Percentiles rank a stretch among this genome's conserved stretches.
Conservation (phyloP, 116 monocot species). For the Iris pallida region DNA sequence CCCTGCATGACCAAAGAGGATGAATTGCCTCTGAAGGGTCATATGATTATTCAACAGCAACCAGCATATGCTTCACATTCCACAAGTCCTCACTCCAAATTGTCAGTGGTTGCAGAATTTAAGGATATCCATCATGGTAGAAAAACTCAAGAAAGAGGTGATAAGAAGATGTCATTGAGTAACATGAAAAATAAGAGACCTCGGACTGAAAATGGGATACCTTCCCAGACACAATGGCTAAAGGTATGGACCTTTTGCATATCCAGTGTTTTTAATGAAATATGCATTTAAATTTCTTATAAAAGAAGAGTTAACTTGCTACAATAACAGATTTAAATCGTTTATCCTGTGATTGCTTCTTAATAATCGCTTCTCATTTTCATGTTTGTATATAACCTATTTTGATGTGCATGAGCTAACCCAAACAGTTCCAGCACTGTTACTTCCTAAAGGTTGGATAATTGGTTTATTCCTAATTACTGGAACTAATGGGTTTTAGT, state of each 20-base stretch:
- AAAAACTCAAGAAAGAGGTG: constrained; percentile 6
- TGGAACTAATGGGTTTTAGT: no score
- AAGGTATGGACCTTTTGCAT: constrained; percentile 19
- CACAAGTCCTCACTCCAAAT: background rate
- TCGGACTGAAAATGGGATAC: constrained; percentile 5
- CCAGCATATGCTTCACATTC: background rate
- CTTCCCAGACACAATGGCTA: background rate
- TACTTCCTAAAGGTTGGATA: no score
- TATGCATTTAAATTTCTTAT: background rate
- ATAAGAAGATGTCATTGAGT: constrained; percentile 10
- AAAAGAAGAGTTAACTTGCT: no score
- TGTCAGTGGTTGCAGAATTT: background rate
- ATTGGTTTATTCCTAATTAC: no score
- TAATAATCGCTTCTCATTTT: no score
- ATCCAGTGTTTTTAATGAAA: background rate
- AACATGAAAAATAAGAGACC: constrained; percentile 24
- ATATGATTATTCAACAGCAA: background rate
- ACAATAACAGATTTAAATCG: no score
- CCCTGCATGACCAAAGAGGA: constrained; percentile 4
- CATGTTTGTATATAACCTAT: no score
- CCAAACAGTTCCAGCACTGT: no score
- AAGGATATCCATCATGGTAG: constrained; percentile 4
- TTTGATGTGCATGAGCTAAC: no score
- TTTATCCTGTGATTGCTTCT: no score
- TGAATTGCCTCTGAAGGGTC: background rate